Evolutionary conservation across 2,329 filamentous ascomycete genomes (phyloP).

Genomic region (Paraconiothyrium brasiliense): DNA sequence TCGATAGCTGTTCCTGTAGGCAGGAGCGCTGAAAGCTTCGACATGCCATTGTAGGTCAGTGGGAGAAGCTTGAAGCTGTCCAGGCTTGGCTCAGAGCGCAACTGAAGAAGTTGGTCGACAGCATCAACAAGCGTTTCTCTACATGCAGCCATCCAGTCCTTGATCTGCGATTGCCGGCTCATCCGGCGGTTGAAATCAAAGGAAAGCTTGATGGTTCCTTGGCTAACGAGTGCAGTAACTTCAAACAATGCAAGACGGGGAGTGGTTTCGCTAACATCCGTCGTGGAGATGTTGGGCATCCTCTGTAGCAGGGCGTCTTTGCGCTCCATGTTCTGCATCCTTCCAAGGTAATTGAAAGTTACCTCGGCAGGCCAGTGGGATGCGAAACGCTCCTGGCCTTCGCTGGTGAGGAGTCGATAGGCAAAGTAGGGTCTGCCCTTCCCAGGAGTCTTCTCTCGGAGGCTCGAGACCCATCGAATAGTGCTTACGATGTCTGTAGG

Average conservation of each 20-base stretch:
- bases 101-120: conserved; percentile 40
- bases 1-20: conserved; percentile 29
- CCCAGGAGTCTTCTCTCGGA: conserved; percentile 40
- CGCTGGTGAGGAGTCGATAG: conserved; percentile 34
- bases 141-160: conserved; percentile 40
- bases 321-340: conserved; percentile 41
- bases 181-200: conserved; percentile 45
- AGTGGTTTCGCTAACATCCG: conserved; percentile 37
- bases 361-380: conserved; percentile 47
- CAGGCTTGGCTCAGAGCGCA: conserved; percentile 36
- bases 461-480: conserved; percentile 46
- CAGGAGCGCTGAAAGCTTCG: conserved; percentile 30
- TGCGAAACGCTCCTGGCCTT: conserved; percentile 37
- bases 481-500: conserved; percentile 42
- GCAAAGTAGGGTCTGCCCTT: conserved; percentile 47
- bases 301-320: conserved; percentile 39
- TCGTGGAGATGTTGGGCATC: conserved; percentile 31
- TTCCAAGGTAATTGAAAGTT: conserved; percentile 46
- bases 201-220: conserved; percentile 43
- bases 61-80: conserved; percentile 44
- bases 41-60: conserved; percentile 41
- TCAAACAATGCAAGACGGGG: conserved; percentile 45
- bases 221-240: conserved; percentile 39
- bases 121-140: conserved; percentile 40
- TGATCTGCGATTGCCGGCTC: conserved; percentile 40